Evolutionary conservation across 768 basidiomycete genomes (phyloP), one percentile per base, ranked within the genome.

Genomic region (Pisolithus microcarpus): DNA sequence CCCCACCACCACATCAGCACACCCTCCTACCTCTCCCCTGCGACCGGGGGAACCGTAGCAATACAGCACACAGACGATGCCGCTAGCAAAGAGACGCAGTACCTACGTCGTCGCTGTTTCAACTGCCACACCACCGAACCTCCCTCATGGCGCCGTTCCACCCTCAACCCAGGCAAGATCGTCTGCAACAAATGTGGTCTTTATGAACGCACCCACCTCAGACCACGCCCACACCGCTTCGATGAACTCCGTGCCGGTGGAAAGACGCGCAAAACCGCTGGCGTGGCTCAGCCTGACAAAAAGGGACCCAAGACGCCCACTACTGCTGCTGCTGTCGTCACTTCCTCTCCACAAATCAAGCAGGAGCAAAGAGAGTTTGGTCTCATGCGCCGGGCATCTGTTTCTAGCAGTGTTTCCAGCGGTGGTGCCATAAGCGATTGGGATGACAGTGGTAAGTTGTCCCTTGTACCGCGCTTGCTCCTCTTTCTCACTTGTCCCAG

Each of bases 151-250:
- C 84, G 90, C 49, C 81, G 90, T 42, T 85, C 82, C 28, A 91
- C 90, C 5, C 83, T 92, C 61, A 89, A 90, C 67, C 87, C 87
- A 0, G 90, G 90, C 56, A 92, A 92, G 70, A 92, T 92, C 61
- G 90, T 92, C 42, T 92, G 90, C 78, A 92, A 92, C 77, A 92
- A 92, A 73, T 92, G 90, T 57, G 90, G 90, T 9, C 76, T 92
- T 37, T 92, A 92, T 61, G 90, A 92, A 68, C 87, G 90, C 62
- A 92, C 90, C 11, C 90, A 92, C 58, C 68, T 91, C 50, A 80
- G 90, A 21, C 81, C 89, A 5, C 77, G 90, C 11, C 90, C 90
- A 7, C 75, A 91, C 16, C 84, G 89, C 49, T 91, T 92, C 55
- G 90, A 91, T 65, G 90, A 91, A 67, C 78, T 92, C 38, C 81